A percentile compares a stretch with the other conserved stretches of the same genome.
phyloP scores from a whole-genome alignment of 805 yeast species.

The Metschnikowia koreensis region DNA sequence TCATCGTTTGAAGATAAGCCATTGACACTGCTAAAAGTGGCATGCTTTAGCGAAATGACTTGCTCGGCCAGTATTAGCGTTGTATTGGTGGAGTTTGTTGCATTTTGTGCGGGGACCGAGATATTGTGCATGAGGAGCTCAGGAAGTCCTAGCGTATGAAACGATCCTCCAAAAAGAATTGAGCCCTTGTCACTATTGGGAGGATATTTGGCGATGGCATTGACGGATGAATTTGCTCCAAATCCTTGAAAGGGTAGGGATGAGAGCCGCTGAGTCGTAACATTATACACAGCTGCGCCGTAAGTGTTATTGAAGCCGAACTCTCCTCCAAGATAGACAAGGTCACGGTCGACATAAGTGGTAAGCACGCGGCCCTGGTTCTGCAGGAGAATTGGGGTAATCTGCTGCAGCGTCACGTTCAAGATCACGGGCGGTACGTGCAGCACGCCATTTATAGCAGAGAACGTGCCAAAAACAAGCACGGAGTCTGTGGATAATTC shows the following conservation, averaged over 20 bases:
- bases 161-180: slow-evolving; percentile 78
- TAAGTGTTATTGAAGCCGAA: slow-evolving; percentile 51
- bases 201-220: slow-evolving; percentile 54
- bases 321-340: slow-evolving; percentile 80
- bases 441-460: slow-evolving; percentile 27
- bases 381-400: slow-evolving; percentile 23
- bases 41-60: slow-evolving; percentile 56
- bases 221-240: slow-evolving; percentile 54
- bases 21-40: slow-evolving; percentile 50
- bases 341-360: slow-evolving; percentile 39
- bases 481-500: slow-evolving; percentile 27
- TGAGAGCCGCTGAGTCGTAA: slow-evolving; percentile 36
- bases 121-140: slow-evolving; percentile 40
- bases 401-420: slow-evolving; percentile 27
- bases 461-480: slow-evolving; percentile 37
- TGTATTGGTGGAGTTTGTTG: slow-evolving; percentile 38
- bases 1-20: slow-evolving; percentile 29
- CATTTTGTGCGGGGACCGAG: slow-evolving; percentile 17
- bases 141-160: slow-evolving; percentile 57
- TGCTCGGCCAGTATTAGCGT: slow-evolving; percentile 55
- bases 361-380: slow-evolving; percentile 30
- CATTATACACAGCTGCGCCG: slow-evolving; percentile 67
- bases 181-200: slow-evolving; percentile 36
- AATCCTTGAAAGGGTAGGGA: slow-evolving; percentile 77
- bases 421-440: slow-evolving; percentile 35